phyloP scores from a whole-genome alignment of 495 filamentous ascomycete genomes.

The Xylaria palmicola region DNA sequence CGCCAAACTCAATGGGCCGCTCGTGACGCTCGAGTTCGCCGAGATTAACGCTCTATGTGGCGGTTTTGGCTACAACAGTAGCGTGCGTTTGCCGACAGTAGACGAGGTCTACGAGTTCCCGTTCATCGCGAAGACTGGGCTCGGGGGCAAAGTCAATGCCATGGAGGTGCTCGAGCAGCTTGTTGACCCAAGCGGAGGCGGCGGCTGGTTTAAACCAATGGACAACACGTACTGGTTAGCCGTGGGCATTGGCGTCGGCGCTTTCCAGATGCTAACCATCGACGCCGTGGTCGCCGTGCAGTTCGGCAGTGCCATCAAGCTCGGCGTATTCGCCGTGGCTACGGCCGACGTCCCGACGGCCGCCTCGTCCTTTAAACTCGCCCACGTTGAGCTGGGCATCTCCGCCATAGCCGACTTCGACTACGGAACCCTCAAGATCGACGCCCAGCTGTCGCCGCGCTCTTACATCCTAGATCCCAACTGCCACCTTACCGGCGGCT shows the following conservation, averaged over 20 bases:
- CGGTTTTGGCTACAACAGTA: slow-evolving; percentile 49
- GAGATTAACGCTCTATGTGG: slow-evolving; percentile 36
- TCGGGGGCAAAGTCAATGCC: slow-evolving; percentile 9
- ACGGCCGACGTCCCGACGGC: slow-evolving; percentile 34
- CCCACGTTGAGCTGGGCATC: slow-evolving; percentile 46
- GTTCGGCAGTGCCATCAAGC: slow-evolving; percentile 26
- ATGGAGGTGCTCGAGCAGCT: slow-evolving; percentile 5
- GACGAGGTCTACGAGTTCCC: slow-evolving; percentile 40
- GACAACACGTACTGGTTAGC: slow-evolving; percentile 40
- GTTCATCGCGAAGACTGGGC: slow-evolving; percentile 27
- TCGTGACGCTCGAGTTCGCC: slow-evolving; percentile 43
- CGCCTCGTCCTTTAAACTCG: slow-evolving; percentile 21
- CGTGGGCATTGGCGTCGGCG: slow-evolving; percentile 38
- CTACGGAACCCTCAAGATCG: slow-evolving; percentile 36
- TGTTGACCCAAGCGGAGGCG: background rate
- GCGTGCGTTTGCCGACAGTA: slow-evolving; percentile 31
- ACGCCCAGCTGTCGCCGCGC: slow-evolving; percentile 43
- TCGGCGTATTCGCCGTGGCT: slow-evolving; percentile 43
- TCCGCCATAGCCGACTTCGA: slow-evolving; percentile 34
- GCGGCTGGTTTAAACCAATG: slow-evolving; percentile 1
- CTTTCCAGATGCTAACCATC: slow-evolving; percentile 43
- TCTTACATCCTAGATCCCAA: slow-evolving; percentile 42
- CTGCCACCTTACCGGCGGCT: slow-evolving; percentile 51
- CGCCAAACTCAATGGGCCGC: slow-evolving; percentile 42
- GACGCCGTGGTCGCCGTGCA: slow-evolving; percentile 39